phyloP scores from a whole-genome alignment of 495 filamentous ascomycete species.

The Xeromyces bisporus region DNA sequence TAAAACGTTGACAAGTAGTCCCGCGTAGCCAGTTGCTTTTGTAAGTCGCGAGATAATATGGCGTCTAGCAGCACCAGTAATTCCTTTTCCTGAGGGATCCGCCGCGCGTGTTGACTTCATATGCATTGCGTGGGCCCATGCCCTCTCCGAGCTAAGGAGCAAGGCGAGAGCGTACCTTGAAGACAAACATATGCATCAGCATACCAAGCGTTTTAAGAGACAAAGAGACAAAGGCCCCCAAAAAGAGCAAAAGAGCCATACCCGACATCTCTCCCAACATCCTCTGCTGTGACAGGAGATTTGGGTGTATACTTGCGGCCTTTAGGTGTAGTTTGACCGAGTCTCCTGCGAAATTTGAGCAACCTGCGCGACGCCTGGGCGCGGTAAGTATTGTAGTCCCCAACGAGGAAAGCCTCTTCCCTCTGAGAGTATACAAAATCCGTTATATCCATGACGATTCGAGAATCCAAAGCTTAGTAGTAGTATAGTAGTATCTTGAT shows the following conservation, averaged over 20 bases:
- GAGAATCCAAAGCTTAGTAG: constrained; percentile 3
- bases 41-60: constrained; percentile 77
- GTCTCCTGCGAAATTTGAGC: constrained; percentile 67
- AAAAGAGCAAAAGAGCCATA: constrained; percentile 24
- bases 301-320: constrained; percentile 69
- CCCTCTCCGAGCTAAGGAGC: constrained; percentile 72
- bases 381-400: constrained; percentile 78
- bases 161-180: constrained; percentile 61
- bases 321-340: constrained; percentile 65
- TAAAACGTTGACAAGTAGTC: constrained; percentile 49
- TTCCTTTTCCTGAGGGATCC: constrained; percentile 49
- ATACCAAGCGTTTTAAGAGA: too few relatives aligned
- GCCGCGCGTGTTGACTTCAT: constrained; percentile 74
- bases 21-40: constrained; percentile 58
- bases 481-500: constrained; percentile 6
- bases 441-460: constrained; percentile 68
- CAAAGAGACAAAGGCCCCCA: too few relatives aligned
- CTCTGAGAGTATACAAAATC: constrained; percentile 58
- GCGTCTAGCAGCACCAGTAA: constrained; percentile 59
- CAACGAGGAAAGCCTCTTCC: constrained; percentile 67
- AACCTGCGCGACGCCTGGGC: constrained; percentile 63
- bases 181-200: constrained; percentile 7
- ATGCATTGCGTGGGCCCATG: constrained; percentile 92
- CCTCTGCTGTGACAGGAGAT: constrained; percentile 51
- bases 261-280: constrained; percentile 64